Conservation (phyloP, 1,284 basidiomycete species). For the Boletus mariae region DNA sequence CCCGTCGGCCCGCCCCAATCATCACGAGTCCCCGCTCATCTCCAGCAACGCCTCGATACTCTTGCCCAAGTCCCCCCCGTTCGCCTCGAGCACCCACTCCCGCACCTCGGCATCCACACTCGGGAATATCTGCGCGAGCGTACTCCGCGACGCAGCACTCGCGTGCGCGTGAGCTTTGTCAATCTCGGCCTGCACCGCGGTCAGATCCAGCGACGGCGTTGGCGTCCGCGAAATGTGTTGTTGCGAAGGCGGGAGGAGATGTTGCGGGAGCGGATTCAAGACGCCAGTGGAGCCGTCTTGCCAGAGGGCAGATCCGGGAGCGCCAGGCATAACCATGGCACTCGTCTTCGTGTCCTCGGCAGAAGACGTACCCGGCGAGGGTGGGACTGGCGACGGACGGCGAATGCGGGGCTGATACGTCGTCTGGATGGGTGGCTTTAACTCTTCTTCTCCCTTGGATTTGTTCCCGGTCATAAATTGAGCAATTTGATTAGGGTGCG, state of each 20-base stretch:
- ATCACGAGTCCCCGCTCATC: slow-evolving; percentile 53
- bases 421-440: slow-evolving; percentile 49
- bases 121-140: slow-evolving; percentile 86
- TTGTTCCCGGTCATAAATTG: slow-evolving; percentile 39
- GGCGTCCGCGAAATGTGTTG: slow-evolving; percentile 59
- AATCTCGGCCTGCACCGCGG: slow-evolving; percentile 74
- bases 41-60: slow-evolving; percentile 85
- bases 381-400: slow-evolving; percentile 41
- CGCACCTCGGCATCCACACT: slow-evolving; percentile 75
- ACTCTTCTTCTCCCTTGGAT: slow-evolving; percentile 28
- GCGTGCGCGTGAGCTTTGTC: slow-evolving; percentile 71
- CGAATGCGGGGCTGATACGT: slow-evolving; percentile 73
- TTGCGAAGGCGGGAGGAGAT: slow-evolving; percentile 41
- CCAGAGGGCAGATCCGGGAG: slow-evolving; percentile 32
- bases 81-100: slow-evolving; percentile 84
- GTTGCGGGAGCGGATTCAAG: slow-evolving; percentile 34
- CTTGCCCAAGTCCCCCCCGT: slow-evolving; percentile 82
- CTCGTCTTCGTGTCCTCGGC: slow-evolving; percentile 41
- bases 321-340: slow-evolving; percentile 33
- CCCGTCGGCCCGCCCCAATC: neutral
- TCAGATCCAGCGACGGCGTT: slow-evolving; percentile 66
- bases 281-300: slow-evolving; percentile 26
- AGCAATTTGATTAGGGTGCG: slow-evolving; percentile 38
- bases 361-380: slow-evolving; percentile 21
- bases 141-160: slow-evolving; percentile 61